Base-by-base conservation (phyloP, 768 basidiomycete genomes). In the Psilocybe tampanensis region DNA sequence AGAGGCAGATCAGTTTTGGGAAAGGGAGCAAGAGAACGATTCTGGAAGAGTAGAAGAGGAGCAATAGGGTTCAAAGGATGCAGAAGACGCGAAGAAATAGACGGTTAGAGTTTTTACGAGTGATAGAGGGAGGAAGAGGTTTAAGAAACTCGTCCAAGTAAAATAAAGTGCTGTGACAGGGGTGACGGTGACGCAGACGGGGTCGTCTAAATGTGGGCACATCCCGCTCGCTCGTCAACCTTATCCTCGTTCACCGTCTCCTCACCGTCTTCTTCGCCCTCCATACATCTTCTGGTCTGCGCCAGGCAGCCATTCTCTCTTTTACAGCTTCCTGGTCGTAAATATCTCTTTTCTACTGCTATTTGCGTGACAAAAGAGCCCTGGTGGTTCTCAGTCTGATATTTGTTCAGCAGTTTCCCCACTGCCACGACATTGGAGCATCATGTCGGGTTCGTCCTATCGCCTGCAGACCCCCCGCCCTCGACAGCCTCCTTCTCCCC, bases 391-490 rank as follows among this genome's bases (percentile, higher is more conserved):
- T 58, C 54, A 50, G 45, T 55, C 59, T 55, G 47, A 57, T 59
- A 58, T 47, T 58, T 49, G 50, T 29, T 29, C 29, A 24, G 44
- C 44, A 49, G 52, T 54, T 57, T 56, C 45, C 41, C 50, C 50
- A 52, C 60, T 62, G 68, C 64, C 69, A 69, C 62, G 59, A 60
- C 60, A 62, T 54, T 49, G 48, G 45, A 45, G 53, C 56, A 61
- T 59, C 59, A 86, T 88, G 86, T 85, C 84, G 54, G 76, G 76
- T 58, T 74, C 85, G 33, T 85, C 82, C 15, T 87, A 89, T 74
- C 81, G 81, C 60, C 75, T 91, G 44, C 82, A 90, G 69, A 76
- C 84, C 0, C 80, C 87, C 33, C 84, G 86, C 36, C 75, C 86
- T 19, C 81, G 85, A 44, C 86, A 79, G 23, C 80, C 82, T 4